Evolutionary conservation across 768 basidiomycete genomes (phyloP).

Genomic region (Mycena alexandri): DNA sequence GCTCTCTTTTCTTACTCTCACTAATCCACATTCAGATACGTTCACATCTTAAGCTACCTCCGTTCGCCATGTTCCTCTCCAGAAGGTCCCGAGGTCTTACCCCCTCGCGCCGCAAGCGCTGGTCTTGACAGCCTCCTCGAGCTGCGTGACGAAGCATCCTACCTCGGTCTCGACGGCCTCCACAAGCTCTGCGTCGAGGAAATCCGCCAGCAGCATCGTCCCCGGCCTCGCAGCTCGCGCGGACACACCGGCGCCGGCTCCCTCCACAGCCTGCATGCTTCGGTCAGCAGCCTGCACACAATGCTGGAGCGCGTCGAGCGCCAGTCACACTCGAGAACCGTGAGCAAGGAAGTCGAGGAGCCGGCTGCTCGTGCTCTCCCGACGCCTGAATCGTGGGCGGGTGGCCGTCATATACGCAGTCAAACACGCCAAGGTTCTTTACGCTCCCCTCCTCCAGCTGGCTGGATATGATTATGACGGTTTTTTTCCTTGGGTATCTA

Average conservation of each 20-base stretch:
- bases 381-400: constrained; percentile 62
- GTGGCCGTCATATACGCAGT: constrained; percentile 46
- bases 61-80: constrained; percentile 64
- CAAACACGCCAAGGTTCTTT: constrained; percentile 44
- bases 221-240: constrained; percentile 58
- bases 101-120: constrained; percentile 64
- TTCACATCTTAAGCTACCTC: constrained; percentile 78
- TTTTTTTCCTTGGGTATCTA: constrained; percentile 23
- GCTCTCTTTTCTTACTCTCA: constrained; percentile 1
- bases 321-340: constrained; percentile 41
- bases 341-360: constrained; percentile 35
- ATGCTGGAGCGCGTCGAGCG: constrained; percentile 67
- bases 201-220: constrained; percentile 64
- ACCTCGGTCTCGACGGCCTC: constrained; percentile 77
- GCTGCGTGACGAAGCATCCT: constrained; percentile 83
- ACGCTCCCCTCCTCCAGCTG: constrained; percentile 56
- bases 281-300: constrained; percentile 71
- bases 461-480: constrained; percentile 58
- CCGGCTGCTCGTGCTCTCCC: constrained; percentile 49
- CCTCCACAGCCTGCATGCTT: constrained; percentile 64
- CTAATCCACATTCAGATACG: constrained; percentile 62
- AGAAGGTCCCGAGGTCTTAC: constrained; percentile 66
- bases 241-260: constrained; percentile 48
- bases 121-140: constrained; percentile 78
- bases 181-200: constrained; percentile 77